Percentiles rank a stretch among this genome's conserved stretches.
These are phyloP conservation scores for Linum usitatissimum DNA, from an alignment of 345 rosid species.

Conservation along the genomic window DNA sequence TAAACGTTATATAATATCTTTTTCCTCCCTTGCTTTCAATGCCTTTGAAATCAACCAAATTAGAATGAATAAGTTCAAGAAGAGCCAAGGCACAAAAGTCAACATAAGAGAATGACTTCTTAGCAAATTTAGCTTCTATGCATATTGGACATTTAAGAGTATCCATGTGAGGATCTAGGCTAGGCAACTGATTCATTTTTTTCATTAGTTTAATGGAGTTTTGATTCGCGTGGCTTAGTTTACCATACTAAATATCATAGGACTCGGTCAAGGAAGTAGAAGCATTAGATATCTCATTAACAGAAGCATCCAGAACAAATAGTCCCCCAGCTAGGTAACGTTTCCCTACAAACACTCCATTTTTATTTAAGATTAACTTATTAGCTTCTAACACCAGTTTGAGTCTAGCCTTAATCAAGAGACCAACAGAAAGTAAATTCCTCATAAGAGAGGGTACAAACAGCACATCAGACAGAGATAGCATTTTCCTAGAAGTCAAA, in stretches of 20 bases:
- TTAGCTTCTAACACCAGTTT: background rate
- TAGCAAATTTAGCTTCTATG: no score
- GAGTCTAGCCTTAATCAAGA: background rate
- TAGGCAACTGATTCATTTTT: no score
- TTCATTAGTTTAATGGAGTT: background rate
- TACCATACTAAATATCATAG: background rate
- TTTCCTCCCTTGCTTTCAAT: background rate
- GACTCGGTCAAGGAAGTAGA: slow-evolving; percentile 3
- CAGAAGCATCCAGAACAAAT: background rate
- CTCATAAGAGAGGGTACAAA: background rate
- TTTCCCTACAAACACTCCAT: background rate
- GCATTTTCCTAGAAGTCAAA: background rate
- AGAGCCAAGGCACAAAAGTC: background rate
- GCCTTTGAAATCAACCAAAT: background rate
- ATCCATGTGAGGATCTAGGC: no score
- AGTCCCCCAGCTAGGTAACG: background rate
- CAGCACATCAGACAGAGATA: background rate
- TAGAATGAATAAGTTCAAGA: background rate
- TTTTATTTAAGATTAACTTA: background rate
- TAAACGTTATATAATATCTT: slow-evolving; percentile 1
- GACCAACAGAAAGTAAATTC: background rate
- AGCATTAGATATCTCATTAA: background rate
- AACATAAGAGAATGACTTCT: no score
- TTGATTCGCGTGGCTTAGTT: background rate
- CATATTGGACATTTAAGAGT: no score